Base-by-base conservation (phyloP, 139 green algal species). In the Astrephomene gubernaculifera region DNA sequence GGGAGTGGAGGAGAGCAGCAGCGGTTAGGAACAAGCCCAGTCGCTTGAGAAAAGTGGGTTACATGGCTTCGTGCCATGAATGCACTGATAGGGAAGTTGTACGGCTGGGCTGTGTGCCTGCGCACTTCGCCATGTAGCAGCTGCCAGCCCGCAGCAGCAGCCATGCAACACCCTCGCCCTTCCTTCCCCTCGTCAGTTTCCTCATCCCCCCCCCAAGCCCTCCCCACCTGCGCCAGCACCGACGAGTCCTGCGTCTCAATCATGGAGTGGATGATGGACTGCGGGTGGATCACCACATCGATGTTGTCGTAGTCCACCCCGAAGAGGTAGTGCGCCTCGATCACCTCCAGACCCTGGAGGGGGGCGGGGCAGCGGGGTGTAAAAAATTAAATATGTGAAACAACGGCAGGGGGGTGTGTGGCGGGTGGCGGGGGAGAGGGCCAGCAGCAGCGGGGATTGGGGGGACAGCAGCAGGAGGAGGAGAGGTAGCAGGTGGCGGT, bases 191-290 rank as follows among this genome's bases (percentile, higher is more conserved):
- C n/a, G n/a, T n/a, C n/a, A n/a, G n/a, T n/a, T n/a, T n/a, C n/a
- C 70, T 14, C 43, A 17, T 10, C 71, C 38, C 54, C n/a, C 31
- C 33, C 39, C 22, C 61, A 29, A 5, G 57, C 2, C 3, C 33
- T 10, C 29, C 87, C 35, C 45, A 98, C 92, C 92, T 98, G 97
- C n/a, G 95, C 97, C 39, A 99, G 90, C 35, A 99, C 96, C 9
- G 93, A 98, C 1, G 92, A 97, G 91, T 99, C 97, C 35, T 92
- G 83, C 0, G 97, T 99, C 91, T 99, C 97, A 49, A 99, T 93
- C 97, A 99, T 99, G 86, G 96, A 99, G 93, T 99, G 97, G 87
- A 99, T 98, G 92, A 99, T 99, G 86, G 92, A 97, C 94, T 99
- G 97, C 17, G 97, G 97, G 92, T 99, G 97, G 84, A 99, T 98